Conservation (phyloP, 345 rosid genomes). For the Cardiospermum halicacabum region DNA sequence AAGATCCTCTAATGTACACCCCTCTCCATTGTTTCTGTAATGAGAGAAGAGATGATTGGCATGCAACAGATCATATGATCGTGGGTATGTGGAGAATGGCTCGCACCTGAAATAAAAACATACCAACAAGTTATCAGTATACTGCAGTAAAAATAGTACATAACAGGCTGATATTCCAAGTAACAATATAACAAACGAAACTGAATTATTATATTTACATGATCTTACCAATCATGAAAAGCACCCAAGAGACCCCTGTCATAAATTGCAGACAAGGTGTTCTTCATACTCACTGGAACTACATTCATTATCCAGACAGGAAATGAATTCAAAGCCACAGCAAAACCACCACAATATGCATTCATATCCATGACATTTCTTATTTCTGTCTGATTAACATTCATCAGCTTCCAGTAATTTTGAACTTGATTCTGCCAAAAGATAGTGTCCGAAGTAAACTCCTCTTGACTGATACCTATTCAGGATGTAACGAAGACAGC, state of each 20-base stretch:
- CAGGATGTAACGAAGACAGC: constrained; percentile 7
- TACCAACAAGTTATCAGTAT: background rate
- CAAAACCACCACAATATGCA: constrained; percentile 51
- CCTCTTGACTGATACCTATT: constrained; percentile 63
- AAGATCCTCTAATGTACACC: constrained; percentile 73
- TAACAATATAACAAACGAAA: constrained; percentile 2
- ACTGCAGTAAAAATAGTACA: background rate
- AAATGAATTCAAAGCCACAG: background rate
- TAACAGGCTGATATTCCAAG: background rate
- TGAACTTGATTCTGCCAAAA: constrained; percentile 39
- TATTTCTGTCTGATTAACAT: constrained; percentile 29
- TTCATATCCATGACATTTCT: too few relatives aligned
- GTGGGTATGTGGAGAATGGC: constrained; percentile 93
- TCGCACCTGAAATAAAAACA: constrained; percentile 61
- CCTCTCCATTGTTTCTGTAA: constrained; percentile 44
- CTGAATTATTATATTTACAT: background rate
- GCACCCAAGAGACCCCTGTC: constrained; percentile 72
- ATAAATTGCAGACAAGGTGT: constrained; percentile 71
- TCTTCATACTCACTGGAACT: constrained; percentile 61
- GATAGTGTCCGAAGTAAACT: constrained; percentile 43
- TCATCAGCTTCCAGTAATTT: constrained; percentile 67
- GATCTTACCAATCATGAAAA: constrained; percentile 86
- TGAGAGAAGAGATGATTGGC: constrained; percentile 62
- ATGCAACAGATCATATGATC: constrained; percentile 81
- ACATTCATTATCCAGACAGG: constrained; percentile 58